Conservation (phyloP, 2,329 filamentous ascomycete genomes). For the Penicillium sp. region DNA sequence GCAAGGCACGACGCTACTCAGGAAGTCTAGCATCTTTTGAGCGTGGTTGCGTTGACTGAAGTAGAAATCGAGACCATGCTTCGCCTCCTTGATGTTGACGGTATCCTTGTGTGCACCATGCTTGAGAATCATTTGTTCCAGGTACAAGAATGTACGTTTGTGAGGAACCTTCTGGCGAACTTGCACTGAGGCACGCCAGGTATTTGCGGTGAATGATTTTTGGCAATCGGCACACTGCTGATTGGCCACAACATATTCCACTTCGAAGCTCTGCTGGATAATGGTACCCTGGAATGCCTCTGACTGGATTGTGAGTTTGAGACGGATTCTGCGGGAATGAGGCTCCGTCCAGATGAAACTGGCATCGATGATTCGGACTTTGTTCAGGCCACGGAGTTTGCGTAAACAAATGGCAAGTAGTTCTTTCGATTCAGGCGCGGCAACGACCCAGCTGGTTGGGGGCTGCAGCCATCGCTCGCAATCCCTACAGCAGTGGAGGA, state of each 20-base stretch:
- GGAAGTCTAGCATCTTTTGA: slow-evolving; percentile 87
- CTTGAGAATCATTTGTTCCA: slow-evolving; percentile 95
- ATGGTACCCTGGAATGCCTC: slow-evolving; percentile 65
- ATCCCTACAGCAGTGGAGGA: slow-evolving; percentile 86
- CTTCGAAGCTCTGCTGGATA: slow-evolving; percentile 92
- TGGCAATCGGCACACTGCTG: slow-evolving; percentile 94
- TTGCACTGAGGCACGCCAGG: slow-evolving; percentile 90
- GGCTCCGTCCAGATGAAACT: slow-evolving; percentile 98
- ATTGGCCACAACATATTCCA: slow-evolving; percentile 83
- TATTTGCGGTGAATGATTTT: slow-evolving; percentile 95
- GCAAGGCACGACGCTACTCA: slow-evolving; percentile 76
- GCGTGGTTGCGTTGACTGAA: slow-evolving; percentile 87
- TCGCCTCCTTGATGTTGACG: slow-evolving; percentile 96
- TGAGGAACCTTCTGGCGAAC: slow-evolving; percentile 96
- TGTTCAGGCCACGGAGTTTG: slow-evolving; percentile 80
- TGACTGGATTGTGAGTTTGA: slow-evolving; percentile 53
- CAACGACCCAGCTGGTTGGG: slow-evolving; percentile 81
- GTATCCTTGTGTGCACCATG: slow-evolving; percentile 88
- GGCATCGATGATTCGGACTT: slow-evolving; percentile 92
- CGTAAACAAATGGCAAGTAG: slow-evolving; percentile 87
- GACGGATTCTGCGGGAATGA: slow-evolving; percentile 75
- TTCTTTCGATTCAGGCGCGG: slow-evolving; percentile 83
- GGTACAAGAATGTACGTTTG: slow-evolving; percentile 79
- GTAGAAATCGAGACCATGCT: slow-evolving; percentile 95
- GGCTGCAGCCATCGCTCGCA: slow-evolving; percentile 93